Conservation (phyloP, 73 alveolate species). For the Tetrahymena malaccensis region DNA sequence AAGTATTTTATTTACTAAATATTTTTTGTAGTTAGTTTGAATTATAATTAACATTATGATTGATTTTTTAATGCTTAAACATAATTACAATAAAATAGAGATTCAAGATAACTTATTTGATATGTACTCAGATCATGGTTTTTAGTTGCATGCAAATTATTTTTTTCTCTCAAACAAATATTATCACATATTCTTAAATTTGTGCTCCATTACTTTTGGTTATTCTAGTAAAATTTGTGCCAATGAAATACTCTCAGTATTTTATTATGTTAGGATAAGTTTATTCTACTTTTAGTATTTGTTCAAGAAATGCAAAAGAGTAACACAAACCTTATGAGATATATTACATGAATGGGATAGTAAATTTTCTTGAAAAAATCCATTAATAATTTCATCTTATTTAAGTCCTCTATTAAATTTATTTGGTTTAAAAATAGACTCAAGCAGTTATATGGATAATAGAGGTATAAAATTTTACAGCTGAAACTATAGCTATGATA, state of each 20-base stretch:
- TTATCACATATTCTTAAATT: neutral
- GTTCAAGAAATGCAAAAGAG: neutral
- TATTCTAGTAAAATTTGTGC: neutral
- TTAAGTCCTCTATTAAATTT: too few relatives aligned
- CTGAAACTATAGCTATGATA: neutral
- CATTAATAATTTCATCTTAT: too few relatives aligned
- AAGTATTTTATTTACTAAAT: neutral
- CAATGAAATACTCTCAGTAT: neutral
- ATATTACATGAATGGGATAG: neutral
- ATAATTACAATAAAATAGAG: neutral
- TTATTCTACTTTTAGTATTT: neutral
- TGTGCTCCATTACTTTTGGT: neutral
- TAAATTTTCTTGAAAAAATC: neutral
- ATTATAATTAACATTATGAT: too few relatives aligned
- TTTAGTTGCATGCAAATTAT: neutral
- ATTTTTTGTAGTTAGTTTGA: too few relatives aligned
- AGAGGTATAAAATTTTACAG: neutral
- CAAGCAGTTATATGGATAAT: neutral
- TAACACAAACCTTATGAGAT: neutral
- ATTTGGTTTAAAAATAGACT: neutral
- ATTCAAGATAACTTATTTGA: neutral
- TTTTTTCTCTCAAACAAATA: neutral
- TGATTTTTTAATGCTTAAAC: neutral
- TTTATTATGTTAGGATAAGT: neutral
- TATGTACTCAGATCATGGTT: neutral